Conservation (phyloP, 495 filamentous ascomycete species). For the Aspergillus egyptiacus region DNA sequence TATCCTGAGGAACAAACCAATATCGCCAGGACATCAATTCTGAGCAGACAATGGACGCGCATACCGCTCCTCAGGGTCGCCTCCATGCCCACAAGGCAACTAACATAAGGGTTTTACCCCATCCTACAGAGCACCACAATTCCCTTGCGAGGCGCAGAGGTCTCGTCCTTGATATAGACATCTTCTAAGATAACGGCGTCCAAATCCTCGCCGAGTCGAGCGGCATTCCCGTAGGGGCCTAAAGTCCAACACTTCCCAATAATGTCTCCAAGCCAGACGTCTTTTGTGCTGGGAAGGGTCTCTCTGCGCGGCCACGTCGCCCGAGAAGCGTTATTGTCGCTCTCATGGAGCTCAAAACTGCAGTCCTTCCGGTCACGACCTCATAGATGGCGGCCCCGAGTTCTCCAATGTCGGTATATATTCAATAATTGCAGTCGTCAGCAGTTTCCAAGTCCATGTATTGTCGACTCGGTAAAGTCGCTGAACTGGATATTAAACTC, state of each 20-base stretch:
- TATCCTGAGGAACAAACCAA: no score
- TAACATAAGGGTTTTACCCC: not conserved
- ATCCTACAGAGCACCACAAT: not conserved
- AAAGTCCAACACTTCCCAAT: slow-evolving; percentile 32
- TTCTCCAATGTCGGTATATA: slow-evolving; percentile 22
- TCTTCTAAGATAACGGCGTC: not conserved
- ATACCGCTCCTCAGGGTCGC: no score
- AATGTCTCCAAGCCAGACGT: slow-evolving; percentile 25
- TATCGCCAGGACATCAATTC: no score
- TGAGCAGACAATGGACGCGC: no score
- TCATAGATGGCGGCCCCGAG: slow-evolving; percentile 22
- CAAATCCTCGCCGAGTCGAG: not conserved
- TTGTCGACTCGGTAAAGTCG: slow-evolving; percentile 25
- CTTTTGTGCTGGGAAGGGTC: slow-evolving; percentile 20
- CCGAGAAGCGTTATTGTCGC: slow-evolving; percentile 15
- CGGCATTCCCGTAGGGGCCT: not conserved
- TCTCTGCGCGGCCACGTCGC: slow-evolving; percentile 16
- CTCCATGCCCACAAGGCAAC: not conserved
- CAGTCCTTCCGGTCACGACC: slow-evolving; percentile 18
- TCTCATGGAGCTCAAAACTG: slow-evolving; percentile 22
- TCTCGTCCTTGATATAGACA: not conserved
- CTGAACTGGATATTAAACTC: slow-evolving; percentile 27
- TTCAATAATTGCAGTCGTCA: slow-evolving; percentile 20
- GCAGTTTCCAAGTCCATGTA: slow-evolving; percentile 23
- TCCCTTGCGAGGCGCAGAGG: not conserved